Percentiles rank a stretch among this genome's conserved stretches.
Evolutionary conservation across 371 early-diverging fungal genomes (phyloP).

Genomic region (Actinomortierella wolfii): DNA sequence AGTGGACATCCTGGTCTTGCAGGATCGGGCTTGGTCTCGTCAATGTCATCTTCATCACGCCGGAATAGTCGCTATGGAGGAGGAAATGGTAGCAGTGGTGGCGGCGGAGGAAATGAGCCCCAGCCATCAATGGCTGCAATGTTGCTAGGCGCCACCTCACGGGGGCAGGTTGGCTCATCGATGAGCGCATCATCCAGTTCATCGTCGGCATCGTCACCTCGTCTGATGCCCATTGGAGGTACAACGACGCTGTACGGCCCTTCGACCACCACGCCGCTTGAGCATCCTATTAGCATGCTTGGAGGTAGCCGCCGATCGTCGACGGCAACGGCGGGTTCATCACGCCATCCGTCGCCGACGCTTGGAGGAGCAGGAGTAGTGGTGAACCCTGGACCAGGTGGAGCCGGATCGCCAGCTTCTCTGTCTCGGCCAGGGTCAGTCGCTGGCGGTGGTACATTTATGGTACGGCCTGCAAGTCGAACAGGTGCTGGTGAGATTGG

Average conservation of each 20-base stretch:
- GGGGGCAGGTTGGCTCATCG: no score
- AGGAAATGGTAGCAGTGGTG: slow-evolving; percentile 30
- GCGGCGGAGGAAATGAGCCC: slow-evolving; percentile 1
- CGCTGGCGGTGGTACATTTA: slow-evolving; percentile 8
- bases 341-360: slow-evolving; percentile 2
- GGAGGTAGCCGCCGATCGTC: slow-evolving; percentile 3
- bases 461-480: slow-evolving; percentile 2
- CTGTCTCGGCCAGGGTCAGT: slow-evolving; percentile 19
- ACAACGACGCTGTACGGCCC: no score
- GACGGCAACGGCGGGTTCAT: slow-evolving; percentile 12
- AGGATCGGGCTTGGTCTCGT: no score
- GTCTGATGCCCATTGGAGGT: slow-evolving; percentile 29
- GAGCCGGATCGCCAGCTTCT: slow-evolving; percentile 16
- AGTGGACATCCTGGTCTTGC: no score
- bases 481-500: not conserved
- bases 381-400: slow-evolving; percentile 20
- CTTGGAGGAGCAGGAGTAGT: slow-evolving; percentile 9
- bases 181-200: not conserved
- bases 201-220: slow-evolving; percentile 23
- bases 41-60: no score
- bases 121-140: no score
- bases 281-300: slow-evolving; percentile 3
- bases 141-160: no score
- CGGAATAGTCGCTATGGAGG: slow-evolving; percentile 18
- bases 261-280: not conserved